Evolutionary conservation across 1,139 yeast genomes (phyloP), one percentile per base, ranked within the genome.

Genomic region (Geotrichum fermentans): DNA sequence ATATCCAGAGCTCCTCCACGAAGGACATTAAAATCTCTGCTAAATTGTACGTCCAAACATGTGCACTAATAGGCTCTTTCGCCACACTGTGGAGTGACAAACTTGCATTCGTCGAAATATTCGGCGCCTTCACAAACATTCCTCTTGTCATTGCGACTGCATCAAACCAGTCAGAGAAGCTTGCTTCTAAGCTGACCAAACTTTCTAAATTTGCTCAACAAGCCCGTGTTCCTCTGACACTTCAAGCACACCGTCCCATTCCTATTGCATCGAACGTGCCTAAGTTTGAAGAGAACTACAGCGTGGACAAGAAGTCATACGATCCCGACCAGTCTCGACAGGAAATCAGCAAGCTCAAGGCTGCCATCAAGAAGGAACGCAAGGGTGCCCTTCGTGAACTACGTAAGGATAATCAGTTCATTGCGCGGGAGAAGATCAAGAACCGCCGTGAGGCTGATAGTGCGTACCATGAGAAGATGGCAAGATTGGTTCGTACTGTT

Each of bases 211-310:
- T 86, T 54, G 70, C 79, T 4, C 55, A 51, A 3, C 67, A 69
- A 21, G 80, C 78, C 50, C 80, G 92, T 53, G 71, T 65, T 52
- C 97, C 97, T 51, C 75, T 92, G 58, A 71, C 81, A n/a, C 74
- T 92, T 56, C 99, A 94, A 70, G 71, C 78, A n/a, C 97, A 90
- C 69, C 80, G 79, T 61, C 88, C 95, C 30, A 67, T 92, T 51
- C 85, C 96, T 3, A 84, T 94, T 61, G 83, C 92, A 43, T 79
- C 96, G 1, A 78, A 76, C 62, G 84, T 90, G 39, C 99, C 99
- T 56, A 83, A 86, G 69, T 94, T 85, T 64, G 97, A 90, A 69
- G 97, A 88, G 62, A 88, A 89, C 72, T 94, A 83, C 77, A 90
- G 89, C 70, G 96, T 97, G 52, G 97, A 88, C 63, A 86, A 83